phyloP scores from a whole-genome alignment of 108 stramenopile genomes.

The Skeletonema tropicum region DNA sequence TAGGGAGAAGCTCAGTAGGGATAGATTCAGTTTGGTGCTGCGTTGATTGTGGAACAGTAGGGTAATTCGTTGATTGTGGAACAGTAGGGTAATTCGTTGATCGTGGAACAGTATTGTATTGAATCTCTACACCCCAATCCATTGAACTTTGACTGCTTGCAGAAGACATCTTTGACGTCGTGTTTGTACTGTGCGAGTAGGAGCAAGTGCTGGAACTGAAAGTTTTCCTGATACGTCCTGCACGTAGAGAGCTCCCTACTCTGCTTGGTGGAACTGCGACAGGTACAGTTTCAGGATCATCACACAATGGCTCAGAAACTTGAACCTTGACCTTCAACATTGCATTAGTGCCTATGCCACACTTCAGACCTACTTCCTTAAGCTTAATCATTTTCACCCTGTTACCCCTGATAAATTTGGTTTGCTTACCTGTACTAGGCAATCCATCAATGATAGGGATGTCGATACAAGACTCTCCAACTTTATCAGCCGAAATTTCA shows the following conservation, averaged over 20 bases:
- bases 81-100: not conserved
- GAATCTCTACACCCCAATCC: not conserved
- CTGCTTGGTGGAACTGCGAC: not conserved
- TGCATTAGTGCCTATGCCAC: conserved; percentile 23
- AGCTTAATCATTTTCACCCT: conserved; percentile 26
- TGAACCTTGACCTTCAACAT: conserved; percentile 26
- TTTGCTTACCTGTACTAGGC: not conserved
- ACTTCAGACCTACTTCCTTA: conserved; percentile 31
- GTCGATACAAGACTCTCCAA: not conserved
- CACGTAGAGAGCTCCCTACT: not conserved
- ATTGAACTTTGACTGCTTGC: not conserved
- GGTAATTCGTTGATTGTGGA: no score
- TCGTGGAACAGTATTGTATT: not conserved
- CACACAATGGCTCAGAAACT: conserved; percentile 12
- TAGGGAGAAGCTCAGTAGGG: no score
- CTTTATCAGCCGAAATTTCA: not conserved
- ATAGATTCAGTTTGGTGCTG: no score
- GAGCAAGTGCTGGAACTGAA: not conserved
- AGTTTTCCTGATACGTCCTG: not conserved
- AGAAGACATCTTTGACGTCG: not conserved
- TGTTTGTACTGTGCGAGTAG: not conserved
- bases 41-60: not conserved
- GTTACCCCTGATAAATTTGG: conserved; percentile 1
- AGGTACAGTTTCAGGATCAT: not conserved
- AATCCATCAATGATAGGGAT: conserved; percentile 1